Evolutionary conservation across 2,329 filamentous ascomycete species (phyloP).

Genomic region (Talaromyces verruculosus): DNA sequence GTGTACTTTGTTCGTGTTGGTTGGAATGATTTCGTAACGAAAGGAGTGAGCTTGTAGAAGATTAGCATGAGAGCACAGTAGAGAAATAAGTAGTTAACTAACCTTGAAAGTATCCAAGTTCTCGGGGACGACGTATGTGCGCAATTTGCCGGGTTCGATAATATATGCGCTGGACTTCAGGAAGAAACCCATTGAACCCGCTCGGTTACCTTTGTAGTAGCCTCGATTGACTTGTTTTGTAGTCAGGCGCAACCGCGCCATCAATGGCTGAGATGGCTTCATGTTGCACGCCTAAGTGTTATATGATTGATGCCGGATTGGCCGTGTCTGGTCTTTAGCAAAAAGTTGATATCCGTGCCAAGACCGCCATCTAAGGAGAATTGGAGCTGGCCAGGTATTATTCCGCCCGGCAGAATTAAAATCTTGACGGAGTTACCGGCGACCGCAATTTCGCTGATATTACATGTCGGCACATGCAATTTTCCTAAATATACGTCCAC

Average conservation of each 20-base stretch:
- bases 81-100: conserved; percentile 23
- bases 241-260: conserved; percentile 74
- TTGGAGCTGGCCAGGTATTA: not conserved
- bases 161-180: conserved; percentile 61
- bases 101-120: conserved; percentile 72
- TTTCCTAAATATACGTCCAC: not conserved
- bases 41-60: conserved; percentile 44
- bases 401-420: conserved; percentile 21
- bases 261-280: conserved; percentile 54
- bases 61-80: conserved; percentile 21
- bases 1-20: conserved; percentile 38
- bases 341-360: conserved; percentile 7
- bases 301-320: conserved; percentile 5
- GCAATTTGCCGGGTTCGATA: conserved; percentile 82
- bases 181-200: conserved; percentile 84
- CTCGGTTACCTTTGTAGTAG: conserved; percentile 95
- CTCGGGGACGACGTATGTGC: conserved; percentile 81
- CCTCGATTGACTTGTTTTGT: conserved; percentile 92
- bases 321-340: not conserved
- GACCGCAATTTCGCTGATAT: not conserved
- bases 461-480: not conserved
- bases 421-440: not conserved
- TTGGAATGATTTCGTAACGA: conserved; percentile 45
- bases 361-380: not conserved
- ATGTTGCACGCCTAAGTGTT: conserved; percentile 26